Evolutionary conservation across 148 eudicot species (phyloP), one percentile per base, ranked within the genome.

Genomic region (Nepenthes mirabilis): DNA sequence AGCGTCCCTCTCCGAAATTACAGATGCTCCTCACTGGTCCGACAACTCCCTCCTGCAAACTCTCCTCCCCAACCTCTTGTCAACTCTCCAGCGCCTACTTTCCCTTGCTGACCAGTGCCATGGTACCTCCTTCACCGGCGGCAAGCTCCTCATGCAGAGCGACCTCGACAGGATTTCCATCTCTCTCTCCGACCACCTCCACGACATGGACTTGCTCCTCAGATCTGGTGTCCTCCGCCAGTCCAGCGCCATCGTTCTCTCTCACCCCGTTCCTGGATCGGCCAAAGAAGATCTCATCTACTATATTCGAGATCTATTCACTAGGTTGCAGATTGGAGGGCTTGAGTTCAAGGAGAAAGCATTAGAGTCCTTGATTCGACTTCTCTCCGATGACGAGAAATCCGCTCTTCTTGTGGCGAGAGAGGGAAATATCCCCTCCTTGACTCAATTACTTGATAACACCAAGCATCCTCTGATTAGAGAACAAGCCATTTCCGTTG

Each of bases 241-340:
- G 3, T 71, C 83, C 9, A 65, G 68, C 49, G 87, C 87, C 34
- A 82, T 82, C 33, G 87, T 82, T 5, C 73, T 82, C 6, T 74
- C 87, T 8, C 77, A 68, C 1, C 87, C 87, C 0, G 58, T 36
- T 1, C 59, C 70, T 0, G 68, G 67, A 11, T 71, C 81, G 0
- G 61, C 61, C 8, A 77, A 75, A 36, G 86, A 81, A 13, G 90
- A 82, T n/a, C 37, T 84, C 5, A 35, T 52, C 8, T 77, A 68
- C 47, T 84, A 74, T 59, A 63, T 84, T 4, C 64, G 79, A 1
- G 90, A 84, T 66, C 71, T 84, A 1, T 84, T 84, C 65, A 65
- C 84, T 1, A 60, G 90, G 61, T 48, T 83, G 0, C 84, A 81
- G 73, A 77, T 84, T 70, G 90, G 87, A 1, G 87, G 90, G 1